Evolutionary conservation across 306 rosid genomes (phyloP).

Genomic region (Glycine tomentella): DNA sequence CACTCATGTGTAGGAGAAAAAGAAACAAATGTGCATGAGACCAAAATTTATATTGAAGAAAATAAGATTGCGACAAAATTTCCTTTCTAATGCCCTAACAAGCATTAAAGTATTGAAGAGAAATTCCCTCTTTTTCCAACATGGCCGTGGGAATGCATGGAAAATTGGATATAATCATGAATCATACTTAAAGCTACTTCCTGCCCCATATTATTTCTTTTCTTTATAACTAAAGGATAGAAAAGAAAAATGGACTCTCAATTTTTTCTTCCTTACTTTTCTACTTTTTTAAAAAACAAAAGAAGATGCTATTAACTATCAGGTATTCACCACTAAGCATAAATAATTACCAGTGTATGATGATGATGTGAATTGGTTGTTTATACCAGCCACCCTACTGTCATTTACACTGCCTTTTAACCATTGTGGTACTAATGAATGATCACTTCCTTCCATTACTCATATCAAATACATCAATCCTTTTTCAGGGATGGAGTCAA

Average conservation of each 20-base stretch:
- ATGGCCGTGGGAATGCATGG: not conserved
- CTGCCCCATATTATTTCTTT: not conserved
- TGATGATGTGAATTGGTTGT: constrained; percentile 39
- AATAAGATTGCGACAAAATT: not conserved
- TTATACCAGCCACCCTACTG: constrained; percentile 21
- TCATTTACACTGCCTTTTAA: constrained; percentile 49
- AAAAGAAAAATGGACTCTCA: not conserved
- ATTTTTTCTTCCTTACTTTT: not conserved
- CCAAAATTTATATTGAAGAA: constrained; percentile 21
- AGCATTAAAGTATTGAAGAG: not conserved
- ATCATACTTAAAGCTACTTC: constrained; percentile 4
- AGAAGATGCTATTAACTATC: constrained; percentile 15
- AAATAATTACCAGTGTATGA: constrained; percentile 36
- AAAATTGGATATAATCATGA: not conserved
- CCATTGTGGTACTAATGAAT: constrained; percentile 50
- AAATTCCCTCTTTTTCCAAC: not conserved
- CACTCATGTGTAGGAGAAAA: not conserved
- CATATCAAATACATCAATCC: constrained; percentile 33
- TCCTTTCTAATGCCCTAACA: not conserved
- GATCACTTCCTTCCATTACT: constrained; percentile 46
- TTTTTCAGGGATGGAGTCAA: constrained; percentile 1
- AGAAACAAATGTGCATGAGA: not conserved
- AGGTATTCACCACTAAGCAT: not conserved
- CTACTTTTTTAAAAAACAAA: not conserved
- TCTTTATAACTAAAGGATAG: constrained; percentile 3